Evolutionary conservation across 116 monocot genomes (phyloP).

Genomic region (Iris pallida): DNA sequence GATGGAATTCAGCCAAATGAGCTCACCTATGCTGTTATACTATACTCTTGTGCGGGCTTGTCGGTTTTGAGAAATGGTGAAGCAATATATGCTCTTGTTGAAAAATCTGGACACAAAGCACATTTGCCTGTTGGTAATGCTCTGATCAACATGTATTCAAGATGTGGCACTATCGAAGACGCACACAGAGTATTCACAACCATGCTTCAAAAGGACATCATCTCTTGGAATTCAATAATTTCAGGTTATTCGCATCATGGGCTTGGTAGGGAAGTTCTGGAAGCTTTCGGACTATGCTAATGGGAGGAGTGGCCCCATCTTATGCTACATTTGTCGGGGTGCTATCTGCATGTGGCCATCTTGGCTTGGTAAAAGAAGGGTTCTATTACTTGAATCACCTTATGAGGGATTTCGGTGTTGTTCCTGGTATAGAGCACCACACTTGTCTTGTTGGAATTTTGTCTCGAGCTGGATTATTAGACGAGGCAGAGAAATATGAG

Average conservation of each 20-base stretch:
- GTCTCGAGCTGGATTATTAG: slow-evolving; percentile 32
- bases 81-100: slow-evolving; percentile 34
- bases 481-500: slow-evolving; percentile 43
- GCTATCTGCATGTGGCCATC: slow-evolving; percentile 45
- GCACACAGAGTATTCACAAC: slow-evolving; percentile 30
- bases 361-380: slow-evolving; percentile 45
- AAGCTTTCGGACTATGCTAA: slow-evolving; percentile 41
- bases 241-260: slow-evolving; percentile 47
- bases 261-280: slow-evolving; percentile 48
- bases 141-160: slow-evolving; percentile 62
- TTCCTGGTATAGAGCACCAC: slow-evolving; percentile 52
- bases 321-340: slow-evolving; percentile 54
- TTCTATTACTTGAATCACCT: slow-evolving; percentile 39
- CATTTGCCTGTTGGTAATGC: slow-evolving; percentile 34
- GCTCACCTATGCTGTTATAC: slow-evolving; percentile 37
- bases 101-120: slow-evolving; percentile 35
- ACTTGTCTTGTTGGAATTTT: slow-evolving; percentile 53
- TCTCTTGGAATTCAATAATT: slow-evolving; percentile 71
- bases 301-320: slow-evolving; percentile 27
- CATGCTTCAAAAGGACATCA: slow-evolving; percentile 28
- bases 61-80: slow-evolving; percentile 44
- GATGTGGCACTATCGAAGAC: slow-evolving; percentile 49
- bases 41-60: slow-evolving; percentile 46
- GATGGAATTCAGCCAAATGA: slow-evolving; percentile 38
- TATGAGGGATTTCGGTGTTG: slow-evolving; percentile 37